phyloP scores from a whole-genome alignment of 495 filamentous ascomycete genomes.

The Penicillium bovifimosum region DNA sequence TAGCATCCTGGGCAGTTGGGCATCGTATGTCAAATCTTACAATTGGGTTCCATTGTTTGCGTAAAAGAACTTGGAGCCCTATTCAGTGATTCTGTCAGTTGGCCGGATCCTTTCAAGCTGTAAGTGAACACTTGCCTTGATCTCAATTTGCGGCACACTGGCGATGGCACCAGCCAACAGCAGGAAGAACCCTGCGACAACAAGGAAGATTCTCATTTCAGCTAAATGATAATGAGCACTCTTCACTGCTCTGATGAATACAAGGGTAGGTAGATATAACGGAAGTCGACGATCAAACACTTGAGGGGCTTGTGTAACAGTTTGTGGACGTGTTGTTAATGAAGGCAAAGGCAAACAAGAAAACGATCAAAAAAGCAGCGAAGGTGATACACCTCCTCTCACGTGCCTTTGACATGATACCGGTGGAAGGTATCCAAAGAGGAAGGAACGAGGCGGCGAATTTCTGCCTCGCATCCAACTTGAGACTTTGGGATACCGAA shows the following conservation, averaged over 20 bases:
- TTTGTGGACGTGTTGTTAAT: background rate
- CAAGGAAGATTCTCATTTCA: background rate
- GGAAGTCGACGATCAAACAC: background rate
- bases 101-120: background rate
- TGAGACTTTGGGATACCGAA: no score
- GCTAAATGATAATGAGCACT: background rate
- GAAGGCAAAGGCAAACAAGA: background rate
- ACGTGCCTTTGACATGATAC: background rate
- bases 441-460: background rate
- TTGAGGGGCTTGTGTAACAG: background rate
- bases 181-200: background rate
- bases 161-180: background rate
- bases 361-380: background rate
- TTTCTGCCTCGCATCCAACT: background rate
- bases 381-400: background rate
- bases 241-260: background rate
- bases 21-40: constrained; percentile 31
- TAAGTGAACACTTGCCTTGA: background rate
- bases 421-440: background rate
- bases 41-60: constrained; percentile 70
- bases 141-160: constrained; percentile 2
- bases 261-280: background rate
- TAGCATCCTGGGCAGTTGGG: background rate
- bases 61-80: constrained; percentile 77
- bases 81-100: background rate